Conservation (phyloP, 2,329 filamentous ascomycete species). For the Ophiostoma sp. region DNA sequence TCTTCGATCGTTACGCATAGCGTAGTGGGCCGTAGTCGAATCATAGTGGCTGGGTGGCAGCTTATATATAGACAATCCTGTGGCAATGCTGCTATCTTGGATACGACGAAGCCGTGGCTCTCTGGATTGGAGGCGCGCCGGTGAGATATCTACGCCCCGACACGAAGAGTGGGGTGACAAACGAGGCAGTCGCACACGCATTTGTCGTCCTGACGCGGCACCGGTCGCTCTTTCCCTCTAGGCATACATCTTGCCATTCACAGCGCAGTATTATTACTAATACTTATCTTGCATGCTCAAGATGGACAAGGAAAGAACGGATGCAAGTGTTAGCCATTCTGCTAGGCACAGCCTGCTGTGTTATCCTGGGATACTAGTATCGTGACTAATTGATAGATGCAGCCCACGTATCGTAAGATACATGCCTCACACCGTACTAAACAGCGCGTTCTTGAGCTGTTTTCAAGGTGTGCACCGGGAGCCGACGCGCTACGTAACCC, state of each 20-base stretch:
- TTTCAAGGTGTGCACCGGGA: too few relatives aligned
- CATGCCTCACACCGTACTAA: too few relatives aligned
- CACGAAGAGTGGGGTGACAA: not conserved
- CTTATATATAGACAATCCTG: not conserved
- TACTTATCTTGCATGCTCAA: too few relatives aligned
- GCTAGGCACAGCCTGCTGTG: not conserved
- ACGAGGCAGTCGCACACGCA: not conserved
- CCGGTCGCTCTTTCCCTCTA: not conserved
- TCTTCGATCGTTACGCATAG: slow-evolving; percentile 40
- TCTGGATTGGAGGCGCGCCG: not conserved
- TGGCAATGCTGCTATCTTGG: not conserved
- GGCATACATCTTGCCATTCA: not conserved
- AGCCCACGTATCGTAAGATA: not conserved
- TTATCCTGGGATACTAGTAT: not conserved
- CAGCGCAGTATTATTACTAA: not conserved
- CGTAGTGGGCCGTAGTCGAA: slow-evolving; percentile 39
- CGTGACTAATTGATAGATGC: not conserved
- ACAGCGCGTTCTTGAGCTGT: too few relatives aligned
- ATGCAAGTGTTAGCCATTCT: not conserved
- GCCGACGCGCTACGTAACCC: not conserved
- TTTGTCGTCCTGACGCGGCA: not conserved
- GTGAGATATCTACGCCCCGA: not conserved
- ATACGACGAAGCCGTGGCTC: not conserved
- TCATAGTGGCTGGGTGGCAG: slow-evolving; percentile 32
- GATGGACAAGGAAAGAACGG: not conserved